Evolutionary conservation across 2,329 filamentous ascomycete species (phyloP).

Genomic region (Didymella exigua): DNA sequence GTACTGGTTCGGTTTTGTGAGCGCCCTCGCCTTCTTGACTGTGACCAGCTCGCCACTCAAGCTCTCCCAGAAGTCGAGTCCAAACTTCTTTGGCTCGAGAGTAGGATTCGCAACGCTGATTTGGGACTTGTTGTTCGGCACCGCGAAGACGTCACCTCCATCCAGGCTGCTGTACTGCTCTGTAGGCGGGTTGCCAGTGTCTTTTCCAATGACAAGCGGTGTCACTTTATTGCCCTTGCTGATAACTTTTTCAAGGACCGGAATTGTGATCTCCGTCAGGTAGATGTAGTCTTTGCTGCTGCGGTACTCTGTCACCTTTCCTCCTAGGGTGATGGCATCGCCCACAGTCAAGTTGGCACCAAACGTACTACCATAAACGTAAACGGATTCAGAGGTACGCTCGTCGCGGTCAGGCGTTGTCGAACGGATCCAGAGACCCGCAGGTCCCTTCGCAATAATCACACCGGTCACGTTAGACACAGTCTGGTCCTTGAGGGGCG

Average conservation of each 20-base stretch:
- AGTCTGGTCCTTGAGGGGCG: constrained; percentile 61
- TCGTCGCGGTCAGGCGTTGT: constrained; percentile 61
- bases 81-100: constrained; percentile 66
- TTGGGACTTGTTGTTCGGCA: constrained; percentile 66
- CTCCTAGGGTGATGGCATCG: constrained; percentile 66
- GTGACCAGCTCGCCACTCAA: constrained; percentile 71
- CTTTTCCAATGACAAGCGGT: constrained; percentile 66
- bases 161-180: constrained; percentile 67
- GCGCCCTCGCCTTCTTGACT: constrained; percentile 61
- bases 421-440: constrained; percentile 69
- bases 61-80: constrained; percentile 76
- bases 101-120: constrained; percentile 65
- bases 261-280: constrained; percentile 66
- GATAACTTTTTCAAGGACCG: constrained; percentile 59
- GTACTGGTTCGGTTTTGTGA: constrained; percentile 66
- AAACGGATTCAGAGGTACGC: constrained; percentile 68
- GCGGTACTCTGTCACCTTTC: constrained; percentile 65
- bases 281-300: constrained; percentile 63
- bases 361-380: constrained; percentile 64
- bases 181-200: constrained; percentile 64
- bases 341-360: constrained; percentile 63
- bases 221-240: constrained; percentile 61
- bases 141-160: constrained; percentile 66
- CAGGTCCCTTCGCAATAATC: constrained; percentile 66
- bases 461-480: constrained; percentile 67